Conservation (phyloP, 164 flowering plant species). For the Litsea cubeba region DNA sequence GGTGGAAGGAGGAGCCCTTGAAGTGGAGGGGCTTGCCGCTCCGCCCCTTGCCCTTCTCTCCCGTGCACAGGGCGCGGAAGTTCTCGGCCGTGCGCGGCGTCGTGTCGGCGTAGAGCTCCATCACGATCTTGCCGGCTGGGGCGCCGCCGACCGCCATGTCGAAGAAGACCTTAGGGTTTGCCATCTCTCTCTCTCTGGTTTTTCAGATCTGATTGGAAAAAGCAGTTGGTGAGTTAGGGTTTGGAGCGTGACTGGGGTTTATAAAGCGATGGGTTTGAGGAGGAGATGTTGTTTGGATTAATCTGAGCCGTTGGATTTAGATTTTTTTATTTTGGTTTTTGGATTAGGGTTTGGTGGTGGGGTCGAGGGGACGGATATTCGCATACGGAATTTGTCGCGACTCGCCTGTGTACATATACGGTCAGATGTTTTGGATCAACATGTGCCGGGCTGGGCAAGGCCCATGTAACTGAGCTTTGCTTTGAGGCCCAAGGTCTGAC, state of each 20-base stretch:
- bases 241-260: background rate
- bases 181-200: conserved; percentile 13
- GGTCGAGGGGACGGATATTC: background rate
- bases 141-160: conserved; percentile 64
- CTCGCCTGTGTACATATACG: background rate
- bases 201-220: background rate
- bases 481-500: background rate
- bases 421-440: background rate
- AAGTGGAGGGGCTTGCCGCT: conserved; percentile 36
- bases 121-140: conserved; percentile 63
- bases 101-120: conserved; percentile 70
- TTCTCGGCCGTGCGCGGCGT: conserved; percentile 67
- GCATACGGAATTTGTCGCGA: background rate
- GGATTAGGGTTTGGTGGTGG: too few relatives aligned
- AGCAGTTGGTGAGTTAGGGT: background rate
- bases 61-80: conserved; percentile 89
- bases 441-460: background rate
- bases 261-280: background rate
- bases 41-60: conserved; percentile 52
- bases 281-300: background rate
- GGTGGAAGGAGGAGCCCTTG: conserved; percentile 36
- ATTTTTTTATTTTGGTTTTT: background rate
- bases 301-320: background rate
- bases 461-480: background rate
- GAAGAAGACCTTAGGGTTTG: conserved; percentile 77